These are phyloP conservation scores for Neopestalotiopsis sp. DNA, from an alignment of 2,329 filamentous ascomycete species.

Conservation along the genomic window DNA sequence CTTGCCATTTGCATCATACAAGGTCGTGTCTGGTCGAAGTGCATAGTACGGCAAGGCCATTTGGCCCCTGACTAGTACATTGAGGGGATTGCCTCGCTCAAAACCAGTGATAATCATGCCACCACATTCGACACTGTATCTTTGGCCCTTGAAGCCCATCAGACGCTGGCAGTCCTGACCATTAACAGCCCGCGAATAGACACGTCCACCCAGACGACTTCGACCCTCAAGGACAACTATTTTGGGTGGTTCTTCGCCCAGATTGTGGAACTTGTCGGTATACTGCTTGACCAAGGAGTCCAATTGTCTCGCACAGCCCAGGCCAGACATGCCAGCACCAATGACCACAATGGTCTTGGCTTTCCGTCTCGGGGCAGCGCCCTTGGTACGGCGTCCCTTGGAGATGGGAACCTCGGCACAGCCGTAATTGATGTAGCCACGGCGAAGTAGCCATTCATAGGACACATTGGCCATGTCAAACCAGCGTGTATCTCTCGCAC, in stretches of 20 bases:
- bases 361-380: conserved; percentile 49
- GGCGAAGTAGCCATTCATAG: conserved; percentile 88
- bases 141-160: conserved; percentile 59
- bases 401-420: conserved; percentile 74
- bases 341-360: conserved; percentile 83
- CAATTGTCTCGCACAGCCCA: conserved; percentile 90
- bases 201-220: conserved; percentile 84
- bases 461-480: conserved; percentile 88
- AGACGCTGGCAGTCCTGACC: conserved; percentile 59
- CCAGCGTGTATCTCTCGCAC: conserved; percentile 85
- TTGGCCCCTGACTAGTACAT: conserved; percentile 88
- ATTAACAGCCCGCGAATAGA: conserved; percentile 80
- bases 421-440: conserved; percentile 96
- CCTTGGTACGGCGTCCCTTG: conserved; percentile 42
- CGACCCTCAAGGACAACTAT: conserved; percentile 88
- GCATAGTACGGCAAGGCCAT: conserved; percentile 85
- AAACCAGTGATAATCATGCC: conserved; percentile 99
- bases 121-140: conserved; percentile 92
- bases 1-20: conserved; percentile 84
- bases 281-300: conserved; percentile 87
- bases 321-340: conserved; percentile 91
- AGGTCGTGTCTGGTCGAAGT: conserved; percentile 78
- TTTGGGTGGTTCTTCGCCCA: conserved; percentile 71
- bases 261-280: conserved; percentile 66
- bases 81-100: conserved; percentile 91